phyloP scores from a whole-genome alignment of 2,329 filamentous ascomycete species.

The Venturiaceae sp. region DNA sequence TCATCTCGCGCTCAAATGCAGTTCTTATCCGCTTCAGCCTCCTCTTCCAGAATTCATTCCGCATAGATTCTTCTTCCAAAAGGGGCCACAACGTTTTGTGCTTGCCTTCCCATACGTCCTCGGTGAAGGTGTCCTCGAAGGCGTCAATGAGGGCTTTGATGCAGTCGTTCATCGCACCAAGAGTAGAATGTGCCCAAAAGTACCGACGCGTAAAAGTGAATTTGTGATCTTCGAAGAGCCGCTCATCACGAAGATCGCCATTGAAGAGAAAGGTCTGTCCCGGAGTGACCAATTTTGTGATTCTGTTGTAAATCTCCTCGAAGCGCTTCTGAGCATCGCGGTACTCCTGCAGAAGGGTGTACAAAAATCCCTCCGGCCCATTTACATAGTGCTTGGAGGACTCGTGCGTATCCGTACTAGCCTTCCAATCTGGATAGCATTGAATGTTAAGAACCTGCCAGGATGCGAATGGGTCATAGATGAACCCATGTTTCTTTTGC shows the following conservation, averaged over 20 bases:
- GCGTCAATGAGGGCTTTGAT: constrained; percentile 49
- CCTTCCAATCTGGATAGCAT: constrained; percentile 50
- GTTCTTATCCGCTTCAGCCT: no score
- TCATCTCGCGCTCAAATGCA: no score
- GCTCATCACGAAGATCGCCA: constrained; percentile 42
- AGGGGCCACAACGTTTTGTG: constrained; percentile 49
- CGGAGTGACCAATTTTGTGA: constrained; percentile 50
- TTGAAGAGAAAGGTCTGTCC: constrained; percentile 52
- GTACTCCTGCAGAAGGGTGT: constrained; percentile 47
- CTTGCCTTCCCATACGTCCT: constrained; percentile 48
- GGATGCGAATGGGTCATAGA: constrained; percentile 49
- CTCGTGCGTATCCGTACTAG: constrained; percentile 46
- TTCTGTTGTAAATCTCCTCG: constrained; percentile 44
- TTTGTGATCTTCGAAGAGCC: constrained; percentile 51
- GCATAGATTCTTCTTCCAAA: constrained; percentile 33
- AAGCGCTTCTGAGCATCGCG: constrained; percentile 51
- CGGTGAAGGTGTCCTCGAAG: constrained; percentile 48
- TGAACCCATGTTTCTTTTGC: constrained; percentile 37
- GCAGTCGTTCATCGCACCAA: constrained; percentile 49
- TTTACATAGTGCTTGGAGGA: constrained; percentile 47
- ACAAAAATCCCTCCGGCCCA: constrained; percentile 30
- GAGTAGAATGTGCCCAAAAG: constrained; percentile 53
- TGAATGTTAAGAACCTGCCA: constrained; percentile 53
- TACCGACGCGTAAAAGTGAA: constrained; percentile 54
- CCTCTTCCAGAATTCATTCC: constrained; percentile 38